Percentiles rank a stretch among this genome's conserved stretches.
Conservation (phyloP, 352 stramenopile genomes). For the Globisporangium alternatum region DNA sequence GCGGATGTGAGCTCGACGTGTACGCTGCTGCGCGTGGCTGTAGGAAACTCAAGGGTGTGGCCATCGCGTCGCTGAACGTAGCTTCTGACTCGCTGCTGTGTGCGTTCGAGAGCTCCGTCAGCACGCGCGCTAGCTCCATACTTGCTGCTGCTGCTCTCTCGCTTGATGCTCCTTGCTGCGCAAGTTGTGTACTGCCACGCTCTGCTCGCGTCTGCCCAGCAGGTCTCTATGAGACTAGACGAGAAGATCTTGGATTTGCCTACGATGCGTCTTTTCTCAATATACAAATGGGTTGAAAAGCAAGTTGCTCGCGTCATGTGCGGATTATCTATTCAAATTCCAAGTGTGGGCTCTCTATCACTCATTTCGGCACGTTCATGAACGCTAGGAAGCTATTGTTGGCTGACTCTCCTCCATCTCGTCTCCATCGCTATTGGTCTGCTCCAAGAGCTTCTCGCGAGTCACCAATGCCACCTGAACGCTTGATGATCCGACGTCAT, state of each 20-base stretch:
- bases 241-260: too few species aligned
- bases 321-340: too few species aligned
- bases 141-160: background rate
- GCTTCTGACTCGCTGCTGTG: background rate
- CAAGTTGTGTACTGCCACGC: background rate
- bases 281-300: background rate
- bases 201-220: background rate
- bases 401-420: background rate
- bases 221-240: background rate
- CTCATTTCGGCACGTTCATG: too few species aligned
- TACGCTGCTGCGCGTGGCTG: background rate
- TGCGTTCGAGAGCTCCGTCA: background rate
- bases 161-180: background rate
- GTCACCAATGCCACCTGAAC: slow-evolving; percentile 1
- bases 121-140: background rate
- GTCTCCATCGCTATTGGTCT: background rate
- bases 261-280: background rate
- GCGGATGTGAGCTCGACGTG: background rate
- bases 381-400: too few species aligned
- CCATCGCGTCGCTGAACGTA: background rate
- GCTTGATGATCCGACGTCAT: slow-evolving; percentile 83
- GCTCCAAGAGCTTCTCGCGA: slow-evolving; percentile 24
- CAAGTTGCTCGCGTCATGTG: background rate
- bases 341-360: too few species aligned
- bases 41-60: background rate